Conservation (phyloP, 2,329 filamentous ascomycete species). For the Xylaria sp. region DNA sequence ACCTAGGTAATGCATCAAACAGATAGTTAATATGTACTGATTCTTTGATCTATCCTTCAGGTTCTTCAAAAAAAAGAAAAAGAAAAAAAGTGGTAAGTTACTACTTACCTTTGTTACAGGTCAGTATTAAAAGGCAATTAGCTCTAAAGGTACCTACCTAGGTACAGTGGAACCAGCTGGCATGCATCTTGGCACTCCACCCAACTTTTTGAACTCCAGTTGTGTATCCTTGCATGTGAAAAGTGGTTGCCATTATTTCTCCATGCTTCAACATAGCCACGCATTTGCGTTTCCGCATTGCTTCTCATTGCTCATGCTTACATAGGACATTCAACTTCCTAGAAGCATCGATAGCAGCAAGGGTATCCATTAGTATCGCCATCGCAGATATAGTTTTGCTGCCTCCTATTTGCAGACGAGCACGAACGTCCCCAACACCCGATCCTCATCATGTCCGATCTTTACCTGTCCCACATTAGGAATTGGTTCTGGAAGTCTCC, state of each 20-base stretch:
- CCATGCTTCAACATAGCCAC: constrained; percentile 37
- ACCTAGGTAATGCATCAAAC: no score
- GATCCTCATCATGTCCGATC: constrained; percentile 61
- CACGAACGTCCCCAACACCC: background rate
- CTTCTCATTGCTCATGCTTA: constrained; percentile 14
- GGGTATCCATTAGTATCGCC: background rate
- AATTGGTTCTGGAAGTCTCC: constrained; percentile 87
- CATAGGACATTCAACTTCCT: background rate
- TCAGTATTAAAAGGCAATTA: no score
- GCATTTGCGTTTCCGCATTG: constrained; percentile 12
- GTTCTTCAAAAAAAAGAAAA: no score
- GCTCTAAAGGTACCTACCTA: no score
- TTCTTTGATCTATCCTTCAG: no score
- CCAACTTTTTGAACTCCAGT: constrained; percentile 15
- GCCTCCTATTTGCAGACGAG: constrained; percentile 12
- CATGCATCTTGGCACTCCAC: background rate
- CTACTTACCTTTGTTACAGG: no score
- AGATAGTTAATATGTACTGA: no score
- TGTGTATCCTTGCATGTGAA: constrained; percentile 6
- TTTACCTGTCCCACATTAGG: constrained; percentile 59
- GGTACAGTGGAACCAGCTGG: background rate
- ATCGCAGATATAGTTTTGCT: constrained; percentile 1
- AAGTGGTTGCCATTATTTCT: constrained; percentile 41
- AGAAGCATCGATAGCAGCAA: background rate
- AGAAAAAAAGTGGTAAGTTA: no score